These are phyloP conservation scores for Imleria badia DNA, from an alignment of 768 basidiomycete genomes.

Conservation along the genomic window DNA sequence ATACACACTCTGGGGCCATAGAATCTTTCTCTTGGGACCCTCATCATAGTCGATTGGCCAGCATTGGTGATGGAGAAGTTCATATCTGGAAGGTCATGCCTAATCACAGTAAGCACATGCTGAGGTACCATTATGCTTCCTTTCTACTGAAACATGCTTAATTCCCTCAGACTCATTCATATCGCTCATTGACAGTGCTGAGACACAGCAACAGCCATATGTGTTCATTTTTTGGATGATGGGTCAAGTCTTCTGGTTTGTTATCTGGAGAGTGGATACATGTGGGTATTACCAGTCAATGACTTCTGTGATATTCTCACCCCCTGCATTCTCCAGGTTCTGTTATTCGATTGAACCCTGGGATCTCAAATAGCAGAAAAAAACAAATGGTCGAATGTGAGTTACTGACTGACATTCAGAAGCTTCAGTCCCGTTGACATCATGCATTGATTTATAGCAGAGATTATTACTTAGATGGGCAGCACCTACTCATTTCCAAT, in stretches of 20 bases:
- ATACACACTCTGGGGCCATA: not conserved
- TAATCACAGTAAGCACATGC: not conserved
- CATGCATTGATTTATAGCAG: no score
- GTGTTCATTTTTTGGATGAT: slow-evolving; percentile 4
- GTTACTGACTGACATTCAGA: no score
- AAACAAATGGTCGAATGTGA: not conserved
- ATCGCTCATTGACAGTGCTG: not conserved
- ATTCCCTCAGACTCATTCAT: not conserved
- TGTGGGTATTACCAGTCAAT: no score
- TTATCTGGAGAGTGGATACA: slow-evolving; percentile 1
- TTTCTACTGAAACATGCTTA: not conserved
- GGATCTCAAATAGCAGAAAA: slow-evolving; percentile 10
- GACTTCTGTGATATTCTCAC: no score
- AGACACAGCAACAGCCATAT: slow-evolving; percentile 1
- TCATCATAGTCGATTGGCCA: not conserved
- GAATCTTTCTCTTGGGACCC: not conserved
- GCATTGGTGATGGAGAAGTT: not conserved
- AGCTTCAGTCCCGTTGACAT: no score
- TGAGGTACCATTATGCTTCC: no score
- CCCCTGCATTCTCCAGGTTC: no score
- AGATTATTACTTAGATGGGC: no score
- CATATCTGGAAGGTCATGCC: not conserved
- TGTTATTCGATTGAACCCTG: slow-evolving; percentile 1
- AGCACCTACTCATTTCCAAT: no score
- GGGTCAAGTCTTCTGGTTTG: not conserved